phyloP scores from a whole-genome alignment of 1,284 basidiomycete genomes.

The Nidula niveotomentosa region DNA sequence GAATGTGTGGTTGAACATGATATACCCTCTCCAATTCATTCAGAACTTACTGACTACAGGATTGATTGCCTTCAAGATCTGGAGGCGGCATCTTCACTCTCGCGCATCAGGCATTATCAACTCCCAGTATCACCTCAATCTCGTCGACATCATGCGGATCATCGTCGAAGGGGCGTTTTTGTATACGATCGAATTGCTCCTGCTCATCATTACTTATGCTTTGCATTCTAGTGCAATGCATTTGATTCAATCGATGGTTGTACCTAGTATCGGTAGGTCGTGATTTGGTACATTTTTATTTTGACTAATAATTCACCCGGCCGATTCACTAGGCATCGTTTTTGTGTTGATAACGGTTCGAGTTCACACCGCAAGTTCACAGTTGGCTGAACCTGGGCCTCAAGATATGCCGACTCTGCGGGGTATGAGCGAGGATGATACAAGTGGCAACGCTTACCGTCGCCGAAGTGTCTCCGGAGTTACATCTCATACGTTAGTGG shows the following conservation, averaged over 20 bases:
- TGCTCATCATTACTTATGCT: constrained; percentile 18
- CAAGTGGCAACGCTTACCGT: too few relatives aligned
- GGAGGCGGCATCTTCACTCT: constrained; percentile 17
- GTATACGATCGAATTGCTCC: constrained; percentile 19
- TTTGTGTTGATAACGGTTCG: neutral
- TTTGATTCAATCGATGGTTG: neutral
- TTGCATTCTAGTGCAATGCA: neutral
- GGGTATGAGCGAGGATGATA: neutral
- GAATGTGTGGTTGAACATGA: constrained; percentile 11
- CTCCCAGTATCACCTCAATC: constrained; percentile 7
- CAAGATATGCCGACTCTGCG: neutral
- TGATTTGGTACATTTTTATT: neutral
- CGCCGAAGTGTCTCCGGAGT: too few relatives aligned
- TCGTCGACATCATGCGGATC: constrained; percentile 18
- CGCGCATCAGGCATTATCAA: constrained; percentile 11
- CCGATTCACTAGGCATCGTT: neutral
- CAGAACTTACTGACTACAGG: constrained; percentile 22
- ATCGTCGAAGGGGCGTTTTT: constrained; percentile 24
- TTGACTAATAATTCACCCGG: neutral
- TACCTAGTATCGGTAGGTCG: neutral
- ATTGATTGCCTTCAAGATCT: constrained; percentile 21
- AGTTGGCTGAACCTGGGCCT: neutral
- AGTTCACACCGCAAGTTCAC: neutral
- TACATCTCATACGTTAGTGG: too few relatives aligned
- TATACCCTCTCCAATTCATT: constrained; percentile 19